phyloP scores from a whole-genome alignment of 2,329 filamentous ascomycete species.

The Clonostachys byssicola region DNA sequence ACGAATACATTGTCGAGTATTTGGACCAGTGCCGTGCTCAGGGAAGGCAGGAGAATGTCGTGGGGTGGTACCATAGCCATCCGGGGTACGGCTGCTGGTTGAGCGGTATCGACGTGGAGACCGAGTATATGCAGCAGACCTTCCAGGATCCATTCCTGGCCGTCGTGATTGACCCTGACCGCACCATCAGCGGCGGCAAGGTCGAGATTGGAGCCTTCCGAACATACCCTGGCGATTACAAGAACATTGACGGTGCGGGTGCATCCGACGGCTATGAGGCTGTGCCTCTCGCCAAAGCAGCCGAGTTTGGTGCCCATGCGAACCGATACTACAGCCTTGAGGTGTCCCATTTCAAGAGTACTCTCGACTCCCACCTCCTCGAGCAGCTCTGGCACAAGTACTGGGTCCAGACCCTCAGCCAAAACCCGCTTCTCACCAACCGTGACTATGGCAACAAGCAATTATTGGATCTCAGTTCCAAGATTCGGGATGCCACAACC shows the following conservation, averaged over 20 bases:
- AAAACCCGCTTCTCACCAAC: constrained; percentile 86
- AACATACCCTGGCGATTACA: constrained; percentile 77
- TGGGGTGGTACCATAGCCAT: constrained; percentile 98
- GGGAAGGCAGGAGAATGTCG: constrained; percentile 81
- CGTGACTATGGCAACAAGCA: constrained; percentile 91
- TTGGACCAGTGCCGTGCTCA: constrained; percentile 71
- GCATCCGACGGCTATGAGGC: constrained; percentile 59
- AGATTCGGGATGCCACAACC: constrained; percentile 63
- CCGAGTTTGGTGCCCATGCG: constrained; percentile 92
- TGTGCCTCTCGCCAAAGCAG: constrained; percentile 88
- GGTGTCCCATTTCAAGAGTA: constrained; percentile 91
- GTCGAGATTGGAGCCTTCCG: constrained; percentile 97
- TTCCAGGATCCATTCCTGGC: constrained; percentile 90
- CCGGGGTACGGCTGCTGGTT: constrained; percentile 98
- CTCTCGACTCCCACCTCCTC: constrained; percentile 80
- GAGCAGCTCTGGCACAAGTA: constrained; percentile 98
- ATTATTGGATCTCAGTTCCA: constrained; percentile 81
- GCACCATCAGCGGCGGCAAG: constrained; percentile 89
- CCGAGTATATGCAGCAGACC: constrained; percentile 79
- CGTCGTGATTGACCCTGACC: constrained; percentile 93
- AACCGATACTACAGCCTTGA: constrained; percentile 88
- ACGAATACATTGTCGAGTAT: constrained; percentile 94
- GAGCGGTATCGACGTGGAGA: constrained; percentile 90
- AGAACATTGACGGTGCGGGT: constrained; percentile 13
- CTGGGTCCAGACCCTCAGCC: constrained; percentile 93